These are phyloP conservation scores for Lentinula aciculospora DNA, from an alignment of 768 basidiomycete genomes.

Conservation along the genomic window DNA sequence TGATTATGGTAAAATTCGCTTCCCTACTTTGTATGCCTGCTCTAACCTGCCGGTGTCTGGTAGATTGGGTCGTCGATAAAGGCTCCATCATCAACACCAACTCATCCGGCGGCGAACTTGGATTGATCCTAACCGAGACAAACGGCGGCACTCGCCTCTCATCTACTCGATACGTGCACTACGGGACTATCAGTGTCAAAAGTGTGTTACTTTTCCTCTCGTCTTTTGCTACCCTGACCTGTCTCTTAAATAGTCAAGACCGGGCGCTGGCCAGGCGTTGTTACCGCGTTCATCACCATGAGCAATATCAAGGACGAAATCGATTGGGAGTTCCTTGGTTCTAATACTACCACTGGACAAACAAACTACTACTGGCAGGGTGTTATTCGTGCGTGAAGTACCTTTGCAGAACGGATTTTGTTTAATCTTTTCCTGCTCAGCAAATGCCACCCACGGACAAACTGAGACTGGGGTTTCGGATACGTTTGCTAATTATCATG, in stretches of 20 bases:
- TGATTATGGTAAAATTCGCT: slow-evolving; percentile 45
- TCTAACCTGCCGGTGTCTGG: not conserved
- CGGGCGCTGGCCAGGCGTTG: slow-evolving; percentile 73
- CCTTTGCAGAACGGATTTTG: not conserved
- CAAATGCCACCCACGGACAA: slow-evolving; percentile 42
- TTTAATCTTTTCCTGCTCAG: slow-evolving; percentile 20
- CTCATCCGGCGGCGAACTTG: slow-evolving; percentile 57
- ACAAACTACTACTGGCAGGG: slow-evolving; percentile 82
- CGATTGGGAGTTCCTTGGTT: slow-evolving; percentile 82
- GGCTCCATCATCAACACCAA: slow-evolving; percentile 65
- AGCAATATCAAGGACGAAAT: slow-evolving; percentile 80
- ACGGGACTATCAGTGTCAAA: slow-evolving; percentile 67
- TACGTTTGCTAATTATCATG: slow-evolving; percentile 67
- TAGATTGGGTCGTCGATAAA: slow-evolving; percentile 69
- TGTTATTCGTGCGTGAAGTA: slow-evolving; percentile 45
- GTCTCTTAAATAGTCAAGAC: slow-evolving; percentile 54
- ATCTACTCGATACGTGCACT: slow-evolving; percentile 77
- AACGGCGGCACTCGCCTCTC: slow-evolving; percentile 77
- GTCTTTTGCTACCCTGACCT: not conserved
- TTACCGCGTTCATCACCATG: slow-evolving; percentile 86
- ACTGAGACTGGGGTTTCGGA: slow-evolving; percentile 47
- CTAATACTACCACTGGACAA: slow-evolving; percentile 57
- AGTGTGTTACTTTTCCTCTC: slow-evolving; percentile 29
- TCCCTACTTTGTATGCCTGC: not conserved
- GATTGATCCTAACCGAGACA: slow-evolving; percentile 56